phyloP scores from a whole-genome alignment of 495 filamentous ascomycete species.

The Aspergillus sparsus region DNA sequence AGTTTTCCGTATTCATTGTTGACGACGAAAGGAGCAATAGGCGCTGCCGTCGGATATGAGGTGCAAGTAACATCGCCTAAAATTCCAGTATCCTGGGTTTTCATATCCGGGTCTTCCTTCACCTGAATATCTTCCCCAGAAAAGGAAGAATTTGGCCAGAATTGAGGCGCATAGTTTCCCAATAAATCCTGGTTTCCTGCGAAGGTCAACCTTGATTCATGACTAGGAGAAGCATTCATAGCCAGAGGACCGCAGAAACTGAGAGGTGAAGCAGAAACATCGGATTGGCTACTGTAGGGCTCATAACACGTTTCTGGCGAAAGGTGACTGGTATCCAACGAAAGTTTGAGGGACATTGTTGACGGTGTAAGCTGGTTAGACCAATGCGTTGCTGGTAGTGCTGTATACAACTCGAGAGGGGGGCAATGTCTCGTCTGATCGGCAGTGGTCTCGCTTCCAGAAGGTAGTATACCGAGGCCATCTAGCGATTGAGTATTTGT shows the following conservation, averaged over 20 bases:
- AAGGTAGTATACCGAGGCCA: slow-evolving; percentile 40
- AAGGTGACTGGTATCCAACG: slow-evolving; percentile 25
- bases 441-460: slow-evolving; percentile 25
- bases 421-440: slow-evolving; percentile 21
- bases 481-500: slow-evolving; percentile 17
- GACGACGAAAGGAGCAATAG: not conserved
- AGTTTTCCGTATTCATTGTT: not conserved
- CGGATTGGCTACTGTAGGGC: slow-evolving; percentile 21
- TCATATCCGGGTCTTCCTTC: slow-evolving; percentile 19
- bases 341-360: slow-evolving; percentile 20
- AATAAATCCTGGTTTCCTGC: slow-evolving; percentile 15
- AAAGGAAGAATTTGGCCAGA: slow-evolving; percentile 31
- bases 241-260: slow-evolving; percentile 29
- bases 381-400: slow-evolving; percentile 21
- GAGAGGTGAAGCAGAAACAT: slow-evolving; percentile 28
- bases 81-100: slow-evolving; percentile 19
- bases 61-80: not conserved
- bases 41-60: not conserved
- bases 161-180: slow-evolving; percentile 10
- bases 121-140: slow-evolving; percentile 21
- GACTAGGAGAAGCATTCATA: slow-evolving; percentile 31
- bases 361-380: slow-evolving; percentile 25
- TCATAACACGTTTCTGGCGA: slow-evolving; percentile 26
- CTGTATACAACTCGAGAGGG: slow-evolving; percentile 15
- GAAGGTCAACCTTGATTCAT: slow-evolving; percentile 27